A percentile compares a stretch with the other conserved stretches of the same genome.
These are phyloP conservation scores for Hyaloscypha hepaticicola DNA, from an alignment of 495 filamentous ascomycete genomes.

Conservation along the genomic window DNA sequence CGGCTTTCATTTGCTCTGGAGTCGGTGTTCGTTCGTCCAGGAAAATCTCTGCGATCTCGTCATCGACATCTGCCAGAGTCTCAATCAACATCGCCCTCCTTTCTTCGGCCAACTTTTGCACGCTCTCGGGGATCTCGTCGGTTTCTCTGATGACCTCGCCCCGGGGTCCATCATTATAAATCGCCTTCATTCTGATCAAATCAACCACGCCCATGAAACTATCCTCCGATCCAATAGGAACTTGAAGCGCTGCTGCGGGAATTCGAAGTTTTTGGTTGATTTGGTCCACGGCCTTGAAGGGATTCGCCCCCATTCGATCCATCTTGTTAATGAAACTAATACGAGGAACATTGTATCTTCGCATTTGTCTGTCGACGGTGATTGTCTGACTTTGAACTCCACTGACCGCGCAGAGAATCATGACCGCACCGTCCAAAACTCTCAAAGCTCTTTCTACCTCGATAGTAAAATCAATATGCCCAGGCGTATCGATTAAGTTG, in stretches of 20 bases:
- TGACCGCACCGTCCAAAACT: slow-evolving; percentile 95
- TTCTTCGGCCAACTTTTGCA: slow-evolving; percentile 72
- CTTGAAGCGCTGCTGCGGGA: slow-evolving; percentile 88
- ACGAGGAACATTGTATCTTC: slow-evolving; percentile 92
- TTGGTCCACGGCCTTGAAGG: slow-evolving; percentile 95
- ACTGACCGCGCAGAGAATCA: slow-evolving; percentile 97
- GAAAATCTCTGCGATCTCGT: slow-evolving; percentile 97
- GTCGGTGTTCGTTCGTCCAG: slow-evolving; percentile 80
- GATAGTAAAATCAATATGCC: slow-evolving; percentile 99
- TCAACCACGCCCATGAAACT: slow-evolving; percentile 94
- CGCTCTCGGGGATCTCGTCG: slow-evolving; percentile 76
- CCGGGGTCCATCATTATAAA: slow-evolving; percentile 83
- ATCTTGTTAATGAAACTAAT: slow-evolving; percentile 99
- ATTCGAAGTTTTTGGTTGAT: slow-evolving; percentile 95
- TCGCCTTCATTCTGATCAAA: slow-evolving; percentile 84
- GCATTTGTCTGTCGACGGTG: slow-evolving; percentile 98
- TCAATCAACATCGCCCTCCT: slow-evolving; percentile 85
- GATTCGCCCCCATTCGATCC: slow-evolving; percentile 98
- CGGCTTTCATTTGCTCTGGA: slow-evolving; percentile 77
- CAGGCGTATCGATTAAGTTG: slow-evolving; percentile 98
- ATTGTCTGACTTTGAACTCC: slow-evolving; percentile 98
- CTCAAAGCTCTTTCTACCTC: slow-evolving; percentile 96
- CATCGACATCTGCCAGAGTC: slow-evolving; percentile 95
- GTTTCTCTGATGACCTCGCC: slow-evolving; percentile 69
- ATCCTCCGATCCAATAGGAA: slow-evolving; percentile 93